phyloP scores from a whole-genome alignment of 1,284 basidiomycete genomes.

The Fistulina hepatica region DNA sequence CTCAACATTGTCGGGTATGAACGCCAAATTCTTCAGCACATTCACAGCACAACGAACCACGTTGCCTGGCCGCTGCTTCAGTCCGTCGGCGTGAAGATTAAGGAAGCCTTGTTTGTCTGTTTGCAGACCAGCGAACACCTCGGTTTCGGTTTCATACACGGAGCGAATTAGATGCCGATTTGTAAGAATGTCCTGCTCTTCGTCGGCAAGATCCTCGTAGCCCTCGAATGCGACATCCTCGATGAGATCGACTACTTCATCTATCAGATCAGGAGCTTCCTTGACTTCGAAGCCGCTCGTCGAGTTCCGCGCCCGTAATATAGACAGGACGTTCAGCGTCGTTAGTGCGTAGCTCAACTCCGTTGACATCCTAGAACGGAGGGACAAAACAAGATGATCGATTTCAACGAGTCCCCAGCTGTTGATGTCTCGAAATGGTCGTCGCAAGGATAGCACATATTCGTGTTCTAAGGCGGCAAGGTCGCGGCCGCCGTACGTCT shows the following conservation, averaged over 20 bases:
- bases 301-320: constrained; percentile 43
- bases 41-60: constrained; percentile 63
- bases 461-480: constrained; percentile 61
- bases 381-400: constrained; percentile 79
- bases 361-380: constrained; percentile 74
- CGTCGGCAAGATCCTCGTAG: constrained; percentile 29
- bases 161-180: constrained; percentile 53
- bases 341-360: constrained; percentile 89
- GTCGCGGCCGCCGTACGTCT: constrained; percentile 82
- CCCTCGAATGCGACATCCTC: constrained; percentile 73
- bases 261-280: constrained; percentile 73
- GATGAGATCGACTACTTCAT: constrained; percentile 81
- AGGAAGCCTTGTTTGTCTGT: constrained; percentile 34
- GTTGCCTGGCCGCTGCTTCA: constrained; percentile 54
- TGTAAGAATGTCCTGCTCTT: constrained; percentile 36
- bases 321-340: constrained; percentile 77
- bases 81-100: constrained; percentile 39
- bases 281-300: constrained; percentile 64
- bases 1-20: constrained; percentile 60
- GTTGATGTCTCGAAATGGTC: constrained; percentile 56
- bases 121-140: constrained; percentile 48
- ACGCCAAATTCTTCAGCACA: constrained; percentile 77
- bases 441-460: constrained; percentile 36
- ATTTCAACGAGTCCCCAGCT: constrained; percentile 86
- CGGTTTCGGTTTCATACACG: constrained; percentile 44